These are phyloP conservation scores for Aspergillus pseudoviridinutans DNA, from an alignment of 2,329 filamentous ascomycete species.

Conservation along the genomic window DNA sequence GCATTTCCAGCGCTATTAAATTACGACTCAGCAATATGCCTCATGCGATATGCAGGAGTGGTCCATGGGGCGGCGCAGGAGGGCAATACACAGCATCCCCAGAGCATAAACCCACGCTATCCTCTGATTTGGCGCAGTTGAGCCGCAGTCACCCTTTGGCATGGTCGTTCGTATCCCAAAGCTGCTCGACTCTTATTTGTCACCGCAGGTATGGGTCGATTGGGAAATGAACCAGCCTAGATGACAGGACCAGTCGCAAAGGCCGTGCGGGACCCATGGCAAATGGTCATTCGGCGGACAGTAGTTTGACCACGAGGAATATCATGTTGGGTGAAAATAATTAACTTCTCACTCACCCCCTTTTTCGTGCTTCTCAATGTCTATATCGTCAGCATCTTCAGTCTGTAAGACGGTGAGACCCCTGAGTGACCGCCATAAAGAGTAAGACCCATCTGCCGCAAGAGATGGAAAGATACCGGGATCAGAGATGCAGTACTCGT, in stretches of 20 bases:
- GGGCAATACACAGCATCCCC: background rate
- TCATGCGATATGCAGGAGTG: background rate
- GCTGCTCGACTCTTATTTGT: background rate
- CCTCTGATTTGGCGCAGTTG: background rate
- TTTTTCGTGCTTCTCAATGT: background rate
- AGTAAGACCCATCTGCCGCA: background rate
- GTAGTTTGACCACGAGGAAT: background rate
- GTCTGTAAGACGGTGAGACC: background rate
- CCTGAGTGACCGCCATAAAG: background rate
- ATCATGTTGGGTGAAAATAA: background rate
- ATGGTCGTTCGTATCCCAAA: background rate
- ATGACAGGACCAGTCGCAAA: background rate
- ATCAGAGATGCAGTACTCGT: background rate
- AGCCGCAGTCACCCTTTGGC: background rate
- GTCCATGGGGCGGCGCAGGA: background rate
- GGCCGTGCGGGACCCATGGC: background rate
- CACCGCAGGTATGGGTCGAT: background rate
- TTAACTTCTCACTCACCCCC: background rate
- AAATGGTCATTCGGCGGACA: background rate
- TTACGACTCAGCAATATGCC: background rate
- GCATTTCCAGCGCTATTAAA: background rate
- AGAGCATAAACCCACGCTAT: background rate
- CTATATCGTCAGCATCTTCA: background rate
- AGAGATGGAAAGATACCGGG: background rate
- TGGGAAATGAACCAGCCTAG: background rate